A percentile compares a stretch with the other conserved stretches of the same genome.
Conservation (phyloP, 768 basidiomycete species). For the Podaxis mareebaensis region DNA sequence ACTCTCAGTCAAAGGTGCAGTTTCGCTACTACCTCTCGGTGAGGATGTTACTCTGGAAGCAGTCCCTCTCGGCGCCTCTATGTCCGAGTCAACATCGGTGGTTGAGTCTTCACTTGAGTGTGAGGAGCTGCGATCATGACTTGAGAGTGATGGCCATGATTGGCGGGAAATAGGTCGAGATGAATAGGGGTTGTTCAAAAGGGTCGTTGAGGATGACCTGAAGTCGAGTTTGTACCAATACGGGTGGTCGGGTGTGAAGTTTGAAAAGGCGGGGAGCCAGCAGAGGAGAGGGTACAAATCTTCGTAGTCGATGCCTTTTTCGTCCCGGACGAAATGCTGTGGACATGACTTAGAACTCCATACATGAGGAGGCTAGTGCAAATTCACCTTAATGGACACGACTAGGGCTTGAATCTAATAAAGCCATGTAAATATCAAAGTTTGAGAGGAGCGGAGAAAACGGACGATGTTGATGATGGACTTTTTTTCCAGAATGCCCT, state of each 20-base stretch:
- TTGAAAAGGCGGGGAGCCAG: not conserved
- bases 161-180: not conserved
- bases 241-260: not conserved
- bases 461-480: conserved; percentile 2
- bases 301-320: not conserved
- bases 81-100: not conserved
- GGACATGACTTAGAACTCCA: not conserved
- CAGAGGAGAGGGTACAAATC: not conserved
- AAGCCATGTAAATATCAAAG: not conserved
- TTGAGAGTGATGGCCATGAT: not conserved
- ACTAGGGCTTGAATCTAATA: not conserved
- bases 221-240: not conserved
- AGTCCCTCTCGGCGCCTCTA: no score
- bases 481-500: not conserved
- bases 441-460: not conserved
- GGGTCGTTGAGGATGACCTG: not conserved
- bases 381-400: not conserved
- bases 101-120: not conserved
- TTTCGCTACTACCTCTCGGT: not conserved
- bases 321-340: conserved; percentile 3
- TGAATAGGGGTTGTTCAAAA: not conserved
- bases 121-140: not conserved
- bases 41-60: not conserved
- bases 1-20: not conserved
- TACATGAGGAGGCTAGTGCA: no score